A percentile compares a stretch with the other conserved stretches of the same genome.
phyloP scores from a whole-genome alignment of 2,329 filamentous ascomycete species.

The Coccinonectria pachysandricola region DNA sequence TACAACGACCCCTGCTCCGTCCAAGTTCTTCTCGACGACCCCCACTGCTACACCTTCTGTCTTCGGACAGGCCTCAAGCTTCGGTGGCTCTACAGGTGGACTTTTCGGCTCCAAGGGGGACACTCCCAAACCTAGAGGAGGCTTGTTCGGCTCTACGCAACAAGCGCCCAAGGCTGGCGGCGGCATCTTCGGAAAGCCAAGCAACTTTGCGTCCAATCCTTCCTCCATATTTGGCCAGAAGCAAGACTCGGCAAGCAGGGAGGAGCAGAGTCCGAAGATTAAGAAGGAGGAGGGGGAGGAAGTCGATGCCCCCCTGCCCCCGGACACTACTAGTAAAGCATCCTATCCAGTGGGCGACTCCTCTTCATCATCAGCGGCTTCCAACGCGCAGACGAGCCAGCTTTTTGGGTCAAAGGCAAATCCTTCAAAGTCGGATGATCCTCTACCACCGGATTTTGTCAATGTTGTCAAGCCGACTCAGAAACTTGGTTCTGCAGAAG shows the following conservation, averaged over 20 bases:
- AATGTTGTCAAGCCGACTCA: slow-evolving; percentile 14
- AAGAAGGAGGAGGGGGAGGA: slow-evolving; percentile 29
- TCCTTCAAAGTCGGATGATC: slow-evolving; percentile 18
- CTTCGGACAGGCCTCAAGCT: slow-evolving; percentile 26
- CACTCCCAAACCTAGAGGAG: slow-evolving; percentile 13
- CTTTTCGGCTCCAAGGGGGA: slow-evolving; percentile 21
- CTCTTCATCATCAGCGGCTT: slow-evolving; percentile 40
- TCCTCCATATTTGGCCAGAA: slow-evolving; percentile 16
- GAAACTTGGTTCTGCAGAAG: slow-evolving; percentile 7
- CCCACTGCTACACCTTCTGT: slow-evolving; percentile 21
- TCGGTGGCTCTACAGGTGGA: slow-evolving; percentile 13
- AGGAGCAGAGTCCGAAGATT: slow-evolving; percentile 24
- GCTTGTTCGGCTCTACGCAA: slow-evolving; percentile 19
- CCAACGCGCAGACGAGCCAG: slow-evolving; percentile 22
- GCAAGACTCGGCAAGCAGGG: slow-evolving; percentile 8
- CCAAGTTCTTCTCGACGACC: slow-evolving; percentile 33
- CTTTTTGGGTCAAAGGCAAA: slow-evolving; percentile 21
- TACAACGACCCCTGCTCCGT: slow-evolving; percentile 40
- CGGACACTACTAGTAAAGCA: slow-evolving; percentile 45
- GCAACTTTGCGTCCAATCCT: slow-evolving; percentile 4
- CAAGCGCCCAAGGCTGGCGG: slow-evolving; percentile 17
- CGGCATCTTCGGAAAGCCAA: slow-evolving; percentile 14
- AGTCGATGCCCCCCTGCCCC: slow-evolving; percentile 37
- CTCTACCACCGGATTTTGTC: slow-evolving; percentile 26
- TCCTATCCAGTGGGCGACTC: slow-evolving; percentile 39